Base-by-base conservation (phyloP, 352 stramenopile species). In the Stramenopiles sp. region DNA sequence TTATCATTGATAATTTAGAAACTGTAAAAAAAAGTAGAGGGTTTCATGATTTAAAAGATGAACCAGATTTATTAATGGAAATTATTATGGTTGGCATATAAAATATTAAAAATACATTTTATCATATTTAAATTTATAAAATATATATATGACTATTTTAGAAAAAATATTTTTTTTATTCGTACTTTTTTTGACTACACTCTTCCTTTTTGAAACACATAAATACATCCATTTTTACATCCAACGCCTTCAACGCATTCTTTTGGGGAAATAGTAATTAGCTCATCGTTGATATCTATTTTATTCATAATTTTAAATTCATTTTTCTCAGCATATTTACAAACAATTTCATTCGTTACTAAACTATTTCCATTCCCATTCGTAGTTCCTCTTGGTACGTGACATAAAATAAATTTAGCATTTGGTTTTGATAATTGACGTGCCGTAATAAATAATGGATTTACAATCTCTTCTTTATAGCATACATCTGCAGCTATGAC, bases 51-150 rank as follows among this genome's bases (percentile, higher is more conserved):
- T 80, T 91, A 13, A 90, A 88, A 82, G 79, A 85, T 27, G 88
- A 92, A 81, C 88, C 88, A 29, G 85, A 90, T 80, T 81, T 93
- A 30, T 78, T 93, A 13, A 83, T 93, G 30, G 88, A 93, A 81
- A 93, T 93, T 78, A 89, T 91, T 65, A 86, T 83, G 80, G 65
- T 76, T 13, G 65, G 65, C 4, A 76, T 33, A 31, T 76, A 13
- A 76, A 76, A 76, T n/a, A n/a, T n/a, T n/a, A n/a, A n/a, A n/a
- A n/a, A n/a, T n/a, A n/a, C n/a, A n/a, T n/a, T n/a, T n/a, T n/a
- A n/a, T n/a, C n/a, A n/a, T n/a, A n/a, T n/a, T n/a, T n/a, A n/a
- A n/a, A n/a, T n/a, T n/a, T n/a, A n/a, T n/a, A n/a, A n/a, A n/a
- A n/a, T n/a, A n/a, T n/a, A n/a, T n/a, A n/a, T 53, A 13, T 53